Conservation (phyloP, 169 alveolate genomes). For the Plasmodium relictum region DNA sequence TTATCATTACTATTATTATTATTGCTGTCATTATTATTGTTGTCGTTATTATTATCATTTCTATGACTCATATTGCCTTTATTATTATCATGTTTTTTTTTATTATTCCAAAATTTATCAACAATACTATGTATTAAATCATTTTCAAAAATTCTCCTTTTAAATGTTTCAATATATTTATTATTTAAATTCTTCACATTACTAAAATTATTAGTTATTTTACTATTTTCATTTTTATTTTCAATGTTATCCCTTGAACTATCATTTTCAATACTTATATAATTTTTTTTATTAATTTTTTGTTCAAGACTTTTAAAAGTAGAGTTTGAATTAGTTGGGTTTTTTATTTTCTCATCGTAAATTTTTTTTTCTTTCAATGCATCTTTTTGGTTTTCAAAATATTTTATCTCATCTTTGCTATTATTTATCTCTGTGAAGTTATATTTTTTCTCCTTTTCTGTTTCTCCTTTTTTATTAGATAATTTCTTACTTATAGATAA, state of each 20-base stretch:
- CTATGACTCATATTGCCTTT: background rate
- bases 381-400: too few species aligned
- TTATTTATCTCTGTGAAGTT: background rate
- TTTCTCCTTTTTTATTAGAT: background rate
- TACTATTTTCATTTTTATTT: background rate
- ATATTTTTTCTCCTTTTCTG: background rate
- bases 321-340: background rate
- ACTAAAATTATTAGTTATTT: background rate
- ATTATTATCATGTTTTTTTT: constrained; percentile 5
- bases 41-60: background rate
- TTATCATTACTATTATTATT: background rate
- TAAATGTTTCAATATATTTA: background rate
- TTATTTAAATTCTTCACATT: background rate
- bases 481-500: background rate
- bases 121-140: background rate
- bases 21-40: background rate
- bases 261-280: background rate
- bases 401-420: background rate
- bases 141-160: background rate
- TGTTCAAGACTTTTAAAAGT: background rate
- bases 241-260: background rate
- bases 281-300: background rate
- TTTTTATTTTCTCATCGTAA: background rate
- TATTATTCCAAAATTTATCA: background rate
- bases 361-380: background rate